Evolutionary conservation across 192 early-diverging fungal genomes (phyloP).

Genomic region (Coemansia furcata): DNA sequence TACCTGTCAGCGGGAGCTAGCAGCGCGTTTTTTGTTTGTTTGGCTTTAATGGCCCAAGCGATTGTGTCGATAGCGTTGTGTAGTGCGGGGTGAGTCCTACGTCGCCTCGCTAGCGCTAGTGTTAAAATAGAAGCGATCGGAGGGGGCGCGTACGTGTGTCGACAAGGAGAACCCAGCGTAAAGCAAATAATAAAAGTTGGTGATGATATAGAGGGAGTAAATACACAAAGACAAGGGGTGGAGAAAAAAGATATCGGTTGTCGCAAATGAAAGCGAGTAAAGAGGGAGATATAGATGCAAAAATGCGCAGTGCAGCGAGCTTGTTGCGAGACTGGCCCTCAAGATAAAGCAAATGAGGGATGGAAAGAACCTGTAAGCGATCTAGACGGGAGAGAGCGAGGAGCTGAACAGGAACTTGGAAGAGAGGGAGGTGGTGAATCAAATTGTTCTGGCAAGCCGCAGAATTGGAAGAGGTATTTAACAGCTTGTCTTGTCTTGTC

Average conservation of each 20-base stretch:
- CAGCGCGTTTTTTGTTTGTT: neutral
- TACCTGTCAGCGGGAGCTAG: constrained; percentile 8
- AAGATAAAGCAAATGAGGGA: constrained; percentile 8
- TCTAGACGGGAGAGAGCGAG: neutral
- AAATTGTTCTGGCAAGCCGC: constrained; percentile 48
- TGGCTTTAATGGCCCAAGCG: neutral
- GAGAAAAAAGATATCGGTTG: neutral
- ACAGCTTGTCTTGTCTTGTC: constrained; percentile 34
- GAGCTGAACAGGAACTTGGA: constrained; percentile 16
- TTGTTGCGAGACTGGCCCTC: neutral
- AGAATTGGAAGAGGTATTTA: constrained; percentile 52
- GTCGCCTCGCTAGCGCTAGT: neutral
- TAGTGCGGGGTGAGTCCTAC: neutral
- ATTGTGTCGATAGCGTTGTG: constrained; percentile 2
- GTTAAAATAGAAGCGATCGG: neutral
- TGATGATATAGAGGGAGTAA: neutral
- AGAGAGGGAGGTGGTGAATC: constrained; percentile 29
- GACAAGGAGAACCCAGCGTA: neutral
- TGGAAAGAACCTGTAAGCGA: neutral
- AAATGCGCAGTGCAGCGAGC: constrained; percentile 5
- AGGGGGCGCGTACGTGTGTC: neutral
- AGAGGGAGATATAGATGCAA: neutral
- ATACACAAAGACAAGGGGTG: neutral
- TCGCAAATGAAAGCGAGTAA: neutral
- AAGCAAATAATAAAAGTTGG: neutral